Conservation (phyloP, 2,329 filamentous ascomycete genomes). For the Aspergillus sergii region DNA sequence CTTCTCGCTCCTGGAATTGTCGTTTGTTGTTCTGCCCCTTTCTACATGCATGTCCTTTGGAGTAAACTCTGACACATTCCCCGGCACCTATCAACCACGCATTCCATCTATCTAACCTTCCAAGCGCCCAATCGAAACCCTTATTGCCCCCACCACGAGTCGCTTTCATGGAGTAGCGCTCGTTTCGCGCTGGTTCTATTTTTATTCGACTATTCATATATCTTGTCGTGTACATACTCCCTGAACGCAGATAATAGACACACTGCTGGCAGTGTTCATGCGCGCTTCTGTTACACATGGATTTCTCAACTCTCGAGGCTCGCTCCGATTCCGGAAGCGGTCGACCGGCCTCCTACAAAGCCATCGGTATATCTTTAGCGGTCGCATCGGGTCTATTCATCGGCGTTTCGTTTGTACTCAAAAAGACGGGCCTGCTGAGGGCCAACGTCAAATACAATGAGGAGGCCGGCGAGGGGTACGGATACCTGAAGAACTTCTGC, state of each 20-base stretch:
- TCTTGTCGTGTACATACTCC: background rate
- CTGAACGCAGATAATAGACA: background rate
- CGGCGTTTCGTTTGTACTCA: slow-evolving; percentile 90
- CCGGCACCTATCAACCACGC: background rate
- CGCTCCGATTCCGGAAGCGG: slow-evolving; percentile 39
- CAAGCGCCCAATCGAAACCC: background rate
- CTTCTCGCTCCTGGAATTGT: background rate
- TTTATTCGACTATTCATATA: background rate
- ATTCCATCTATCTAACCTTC: background rate
- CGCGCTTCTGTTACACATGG: slow-evolving; percentile 3
- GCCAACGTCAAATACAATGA: slow-evolving; percentile 97
- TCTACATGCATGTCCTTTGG: slow-evolving; percentile 6
- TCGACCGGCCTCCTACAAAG: slow-evolving; percentile 71
- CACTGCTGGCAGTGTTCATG: slow-evolving; percentile 10
- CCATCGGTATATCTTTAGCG: slow-evolving; percentile 82
- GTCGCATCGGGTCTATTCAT: slow-evolving; percentile 90
- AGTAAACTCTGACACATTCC: background rate
- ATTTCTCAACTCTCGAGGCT: slow-evolving; percentile 40
- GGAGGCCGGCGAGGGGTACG: slow-evolving; percentile 92
- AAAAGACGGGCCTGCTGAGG: slow-evolving; percentile 87
- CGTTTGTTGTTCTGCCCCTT: slow-evolving; percentile 2
- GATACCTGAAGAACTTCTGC: slow-evolving; percentile 90
- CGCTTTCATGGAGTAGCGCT: background rate
- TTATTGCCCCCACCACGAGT: background rate
- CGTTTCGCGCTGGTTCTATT: background rate